phyloP scores from a whole-genome alignment of 768 basidiomycete species.

The Paxillus ammoniavirescens region DNA sequence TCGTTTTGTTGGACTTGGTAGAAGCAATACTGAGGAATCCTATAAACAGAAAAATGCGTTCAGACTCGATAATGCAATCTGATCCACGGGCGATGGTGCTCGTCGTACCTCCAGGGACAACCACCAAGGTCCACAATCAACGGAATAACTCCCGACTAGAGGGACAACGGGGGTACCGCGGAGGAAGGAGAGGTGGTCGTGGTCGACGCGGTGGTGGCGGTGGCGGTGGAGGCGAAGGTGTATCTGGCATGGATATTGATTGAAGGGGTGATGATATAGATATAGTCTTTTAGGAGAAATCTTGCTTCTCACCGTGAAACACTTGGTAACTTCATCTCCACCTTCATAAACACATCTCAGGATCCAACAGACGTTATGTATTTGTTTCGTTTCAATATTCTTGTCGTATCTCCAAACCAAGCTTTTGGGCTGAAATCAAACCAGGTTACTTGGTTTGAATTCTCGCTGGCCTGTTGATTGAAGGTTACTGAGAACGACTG shows the following conservation, averaged over 20 bases:
- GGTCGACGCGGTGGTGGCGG: conserved; percentile 21
- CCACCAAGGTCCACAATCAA: conserved; percentile 52
- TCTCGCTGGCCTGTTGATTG: neutral
- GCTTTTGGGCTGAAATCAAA: too few species aligned
- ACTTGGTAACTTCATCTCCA: conserved; percentile 15
- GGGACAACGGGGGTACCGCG: conserved; percentile 27
- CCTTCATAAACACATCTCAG: conserved; percentile 20
- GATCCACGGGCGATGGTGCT: conserved; percentile 69
- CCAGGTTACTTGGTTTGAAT: too few species aligned
- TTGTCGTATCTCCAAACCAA: neutral
- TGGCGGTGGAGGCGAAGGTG: conserved; percentile 11
- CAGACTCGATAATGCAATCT: conserved; percentile 63
- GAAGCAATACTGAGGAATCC: neutral
- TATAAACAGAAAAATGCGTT: conserved; percentile 75
- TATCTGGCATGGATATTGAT: conserved; percentile 28
- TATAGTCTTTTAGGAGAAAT: conserved; percentile 1
- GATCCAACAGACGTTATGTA: conserved; percentile 27
- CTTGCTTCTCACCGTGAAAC: neutral
- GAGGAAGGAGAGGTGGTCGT: conserved; percentile 22
- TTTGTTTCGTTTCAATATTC: conserved; percentile 8
- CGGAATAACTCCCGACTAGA: conserved; percentile 22
- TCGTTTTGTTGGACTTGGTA: too few species aligned
- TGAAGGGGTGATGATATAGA: conserved; percentile 10
- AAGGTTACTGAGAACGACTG: too few species aligned
- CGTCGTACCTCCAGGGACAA: conserved; percentile 63